A percentile compares a stretch with the other conserved stretches of the same genome.
These are phyloP conservation scores for Sporothrix dimorphospora DNA, from an alignment of 2,329 filamentous ascomycete species.

Conservation along the genomic window DNA sequence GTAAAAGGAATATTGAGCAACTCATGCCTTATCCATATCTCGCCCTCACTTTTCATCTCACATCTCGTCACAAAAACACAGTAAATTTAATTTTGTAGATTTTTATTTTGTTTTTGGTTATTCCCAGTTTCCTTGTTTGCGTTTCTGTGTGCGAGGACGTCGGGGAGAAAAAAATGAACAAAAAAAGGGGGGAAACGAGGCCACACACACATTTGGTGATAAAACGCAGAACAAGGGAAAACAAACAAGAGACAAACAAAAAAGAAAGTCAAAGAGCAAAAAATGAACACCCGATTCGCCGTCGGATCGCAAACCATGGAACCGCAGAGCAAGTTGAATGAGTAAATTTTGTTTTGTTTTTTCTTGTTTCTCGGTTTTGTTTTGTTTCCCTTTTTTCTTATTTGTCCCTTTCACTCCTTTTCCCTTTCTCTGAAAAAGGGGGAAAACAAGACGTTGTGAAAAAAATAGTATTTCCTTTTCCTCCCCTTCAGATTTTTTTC, in stretches of 20 bases:
- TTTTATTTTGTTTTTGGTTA: neutral
- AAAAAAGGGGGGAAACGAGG: neutral
- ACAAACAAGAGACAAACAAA: neutral
- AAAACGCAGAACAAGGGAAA: neutral
- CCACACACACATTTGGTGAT: neutral
- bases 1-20: no score
- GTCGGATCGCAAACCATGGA: neutral
- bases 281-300: neutral
- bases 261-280: neutral
- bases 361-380: slow-evolving; percentile 19
- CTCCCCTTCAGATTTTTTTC: slow-evolving; percentile 4
- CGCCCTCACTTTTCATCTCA: neutral
- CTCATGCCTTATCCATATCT: no score
- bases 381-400: slow-evolving; percentile 9
- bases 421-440: slow-evolving; percentile 19
- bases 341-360: slow-evolving; percentile 24
- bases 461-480: slow-evolving; percentile 18
- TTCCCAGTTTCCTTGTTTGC: neutral
- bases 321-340: neutral
- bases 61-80: neutral
- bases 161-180: neutral
- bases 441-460: neutral
- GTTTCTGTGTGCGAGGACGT: neutral
- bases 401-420: neutral
- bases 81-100: neutral